phyloP scores from a whole-genome alignment of 1,284 basidiomycete species.

The Naganishia sp. region DNA sequence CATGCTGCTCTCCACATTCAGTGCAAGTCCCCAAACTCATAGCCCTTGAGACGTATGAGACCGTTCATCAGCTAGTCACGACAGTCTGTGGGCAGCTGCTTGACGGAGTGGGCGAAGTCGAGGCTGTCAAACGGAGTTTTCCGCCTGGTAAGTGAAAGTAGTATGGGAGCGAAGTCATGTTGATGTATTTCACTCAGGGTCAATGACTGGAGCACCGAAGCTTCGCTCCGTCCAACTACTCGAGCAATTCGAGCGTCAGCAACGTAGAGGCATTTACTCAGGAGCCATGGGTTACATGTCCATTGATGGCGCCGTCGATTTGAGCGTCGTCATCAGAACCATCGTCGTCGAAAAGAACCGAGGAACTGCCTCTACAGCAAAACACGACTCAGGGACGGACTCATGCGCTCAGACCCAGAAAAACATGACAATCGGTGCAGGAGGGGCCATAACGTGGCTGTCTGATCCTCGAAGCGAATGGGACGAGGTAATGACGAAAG shows the following conservation, averaged over 20 bases:
- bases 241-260: constrained; percentile 69
- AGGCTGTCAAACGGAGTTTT: constrained; percentile 74
- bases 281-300: constrained; percentile 90
- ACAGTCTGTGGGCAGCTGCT: constrained; percentile 73
- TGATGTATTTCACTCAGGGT: constrained; percentile 59
- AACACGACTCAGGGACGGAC: neutral
- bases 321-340: constrained; percentile 94
- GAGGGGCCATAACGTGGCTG: constrained; percentile 92
- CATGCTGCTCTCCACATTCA: constrained; percentile 66
- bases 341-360: constrained; percentile 70
- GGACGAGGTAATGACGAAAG: constrained; percentile 89
- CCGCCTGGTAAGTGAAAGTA: constrained; percentile 70
- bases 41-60: constrained; percentile 86
- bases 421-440: constrained; percentile 70
- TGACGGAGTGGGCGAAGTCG: constrained; percentile 60
- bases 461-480: constrained; percentile 85
- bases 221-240: constrained; percentile 89
- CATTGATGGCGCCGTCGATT: constrained; percentile 83
- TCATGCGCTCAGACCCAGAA: neutral
- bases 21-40: constrained; percentile 87
- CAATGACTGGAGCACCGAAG: constrained; percentile 98
- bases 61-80: constrained; percentile 94
- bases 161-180: neutral
- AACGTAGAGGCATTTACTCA: constrained; percentile 79
- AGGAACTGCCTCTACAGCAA: neutral